Base-by-base conservation (phyloP, 2,329 filamentous ascomycete species). In the Cordyceps pruinosa region DNA sequence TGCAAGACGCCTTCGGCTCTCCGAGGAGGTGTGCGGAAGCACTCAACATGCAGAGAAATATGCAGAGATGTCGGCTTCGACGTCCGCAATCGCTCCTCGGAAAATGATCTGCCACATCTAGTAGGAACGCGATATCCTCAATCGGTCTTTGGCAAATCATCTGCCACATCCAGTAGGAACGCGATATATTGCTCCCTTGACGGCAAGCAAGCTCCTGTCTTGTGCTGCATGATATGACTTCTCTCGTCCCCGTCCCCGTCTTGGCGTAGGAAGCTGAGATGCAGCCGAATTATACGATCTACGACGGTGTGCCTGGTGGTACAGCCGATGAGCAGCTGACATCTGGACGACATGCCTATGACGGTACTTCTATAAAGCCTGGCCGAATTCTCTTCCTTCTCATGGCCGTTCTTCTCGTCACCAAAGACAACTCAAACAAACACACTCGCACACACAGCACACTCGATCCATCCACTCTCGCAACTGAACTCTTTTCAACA, bases 221-320 rank as follows among this genome's bases (percentile, higher is more conserved):
- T n/a, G 50, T 34, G 5, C 21, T 15, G 6, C 8, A 23, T 23
- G 13, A 23, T n/a, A 19, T 5, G 12, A 25, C 32, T 3, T 5
- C 30, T 25, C 12, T 6, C 41, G 32, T n/a, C 17, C 25, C 42
- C 19, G 2, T 30, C 44, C 41, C 23, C 52, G 41, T 56, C 44
- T 41, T 56, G 41, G 51, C 51, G 23, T 42, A 54, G 30, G 23
- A 30, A 54, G 51, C 51, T 39, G 41, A 54, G 32, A 39, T n/a
- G 32, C 26, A 55, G 44, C 42, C 48, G 44, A 55, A 32, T 23
- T 47, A 13, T 28, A 19, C 4, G n/a, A n/a, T n/a, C n/a, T 41
- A 41, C 12, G 46, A 10, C 17, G 9, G n/a, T 12, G 5, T 25
- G 19, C 15, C 28, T 23, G n/a, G 26, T 44, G 28, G 50, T 30